Percentiles rank a stretch among this genome's conserved stretches.
These are phyloP conservation scores for Dendrocalamus latiflorus DNA, from an alignment of 202 grass and related monocot genomes.

Conservation along the genomic window DNA sequence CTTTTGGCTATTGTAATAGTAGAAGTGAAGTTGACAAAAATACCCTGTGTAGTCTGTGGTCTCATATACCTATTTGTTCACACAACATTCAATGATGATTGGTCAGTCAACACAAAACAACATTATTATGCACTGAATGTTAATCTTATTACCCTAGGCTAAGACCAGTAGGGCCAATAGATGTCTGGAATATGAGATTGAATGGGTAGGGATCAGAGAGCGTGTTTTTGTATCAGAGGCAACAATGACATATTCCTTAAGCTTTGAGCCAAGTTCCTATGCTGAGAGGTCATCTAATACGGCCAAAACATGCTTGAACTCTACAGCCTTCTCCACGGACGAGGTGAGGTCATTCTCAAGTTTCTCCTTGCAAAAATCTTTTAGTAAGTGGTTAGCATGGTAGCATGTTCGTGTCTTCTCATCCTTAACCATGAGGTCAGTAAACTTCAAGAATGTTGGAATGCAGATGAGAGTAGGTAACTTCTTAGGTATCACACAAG, in stretches of 20 bases:
- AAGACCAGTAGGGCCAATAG: constrained; percentile 75
- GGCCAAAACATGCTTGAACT: constrained; percentile 60
- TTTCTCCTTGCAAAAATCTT: constrained; percentile 87
- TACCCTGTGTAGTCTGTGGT: no score
- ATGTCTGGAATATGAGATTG: constrained; percentile 82
- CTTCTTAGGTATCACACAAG: constrained; percentile 50
- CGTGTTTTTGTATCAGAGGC: constrained; percentile 55
- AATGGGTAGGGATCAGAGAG: constrained; percentile 80
- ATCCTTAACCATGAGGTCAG: constrained; percentile 87
- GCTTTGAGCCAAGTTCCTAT: constrained; percentile 47
- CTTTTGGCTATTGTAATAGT: constrained; percentile 76
- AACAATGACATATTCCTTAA: constrained; percentile 68
- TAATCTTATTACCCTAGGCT: constrained; percentile 50
- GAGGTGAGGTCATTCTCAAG: no score
- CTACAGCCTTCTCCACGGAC: constrained; percentile 49
- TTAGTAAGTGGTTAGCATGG: constrained; percentile 67
- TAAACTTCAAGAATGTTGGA: constrained; percentile 75
- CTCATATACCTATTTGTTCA: no score
- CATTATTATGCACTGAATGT: neutral
- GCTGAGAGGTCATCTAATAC: constrained; percentile 51
- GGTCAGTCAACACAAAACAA: no score
- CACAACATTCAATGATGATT: no score
- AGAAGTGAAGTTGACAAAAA: no score
- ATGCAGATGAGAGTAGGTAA: constrained; percentile 57
- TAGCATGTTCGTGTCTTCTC: constrained; percentile 82